A percentile compares a stretch with the other conserved stretches of the same genome.
phyloP scores from a whole-genome alignment of 129 eudicot species.

The Daucus carota region DNA sequence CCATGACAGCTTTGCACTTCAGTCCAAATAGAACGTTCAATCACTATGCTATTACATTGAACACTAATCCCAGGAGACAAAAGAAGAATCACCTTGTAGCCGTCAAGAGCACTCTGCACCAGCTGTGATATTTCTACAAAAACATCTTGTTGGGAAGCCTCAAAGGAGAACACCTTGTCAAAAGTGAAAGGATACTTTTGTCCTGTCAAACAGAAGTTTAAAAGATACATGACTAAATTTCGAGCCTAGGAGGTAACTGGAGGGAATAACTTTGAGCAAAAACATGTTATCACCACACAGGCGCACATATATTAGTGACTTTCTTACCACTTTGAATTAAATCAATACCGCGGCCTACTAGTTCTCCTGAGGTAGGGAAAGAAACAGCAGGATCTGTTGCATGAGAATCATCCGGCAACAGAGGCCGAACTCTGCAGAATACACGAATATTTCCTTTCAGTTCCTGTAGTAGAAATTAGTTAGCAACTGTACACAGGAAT shows the following conservation, averaged over 20 bases:
- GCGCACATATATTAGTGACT: neutral
- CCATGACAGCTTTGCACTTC: neutral
- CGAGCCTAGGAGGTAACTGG: neutral
- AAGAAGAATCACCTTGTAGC: conserved; percentile 42
- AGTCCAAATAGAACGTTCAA: neutral
- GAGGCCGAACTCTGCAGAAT: conserved; percentile 61
- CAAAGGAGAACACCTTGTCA: conserved; percentile 54
- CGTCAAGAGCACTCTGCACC: conserved; percentile 69
- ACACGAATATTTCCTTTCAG: conserved; percentile 64
- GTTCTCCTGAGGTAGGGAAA: conserved; percentile 40
- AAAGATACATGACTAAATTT: neutral
- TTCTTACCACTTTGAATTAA: conserved; percentile 42
- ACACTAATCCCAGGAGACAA: neutral
- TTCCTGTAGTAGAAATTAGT: conserved; percentile 32
- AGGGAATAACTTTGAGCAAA: neutral
- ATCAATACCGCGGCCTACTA: conserved; percentile 48
- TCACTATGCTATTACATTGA: neutral
- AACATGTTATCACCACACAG: neutral
- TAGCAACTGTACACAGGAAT: neutral
- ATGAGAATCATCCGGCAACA: conserved; percentile 49
- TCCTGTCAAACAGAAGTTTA: conserved; percentile 21
- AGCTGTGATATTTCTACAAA: conserved; percentile 66
- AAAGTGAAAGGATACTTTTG: conserved; percentile 51
- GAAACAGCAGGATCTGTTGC: conserved; percentile 29
- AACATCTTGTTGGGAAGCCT: conserved; percentile 50